A percentile compares a stretch with the other conserved stretches of the same genome.
phyloP scores from a whole-genome alignment of 108 stramenopile genomes.

The Stephanodiscus minutulus region DNA sequence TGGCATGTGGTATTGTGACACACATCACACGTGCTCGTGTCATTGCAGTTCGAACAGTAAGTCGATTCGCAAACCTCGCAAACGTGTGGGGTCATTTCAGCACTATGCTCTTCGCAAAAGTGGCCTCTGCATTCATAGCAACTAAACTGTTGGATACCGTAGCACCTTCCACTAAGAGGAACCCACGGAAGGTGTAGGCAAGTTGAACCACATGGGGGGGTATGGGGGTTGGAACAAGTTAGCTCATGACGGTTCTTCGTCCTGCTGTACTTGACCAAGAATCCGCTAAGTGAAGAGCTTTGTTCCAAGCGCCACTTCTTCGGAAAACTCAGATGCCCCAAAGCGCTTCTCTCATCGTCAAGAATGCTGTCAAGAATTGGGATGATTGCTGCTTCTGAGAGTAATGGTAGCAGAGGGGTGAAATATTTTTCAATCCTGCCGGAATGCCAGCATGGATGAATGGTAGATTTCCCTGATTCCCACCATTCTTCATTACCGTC shows the following conservation, averaged over 20 bases:
- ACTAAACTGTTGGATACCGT: constrained; percentile 8
- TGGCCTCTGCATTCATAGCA: constrained; percentile 25
- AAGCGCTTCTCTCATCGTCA: constrained; percentile 7
- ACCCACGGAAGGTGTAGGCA: not conserved
- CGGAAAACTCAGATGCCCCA: constrained; percentile 20
- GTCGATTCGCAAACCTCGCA: constrained; percentile 8
- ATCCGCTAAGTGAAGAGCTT: not conserved
- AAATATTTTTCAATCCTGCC: not conserved
- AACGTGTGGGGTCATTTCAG: not conserved
- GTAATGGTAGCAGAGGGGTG: not conserved
- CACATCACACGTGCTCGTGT: not conserved
- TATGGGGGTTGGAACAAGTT: not conserved
- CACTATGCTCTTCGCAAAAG: constrained; percentile 8
- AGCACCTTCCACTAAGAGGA: not conserved
- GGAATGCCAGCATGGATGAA: no score
- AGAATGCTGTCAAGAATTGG: constrained; percentile 33
- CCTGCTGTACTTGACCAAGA: constrained; percentile 13
- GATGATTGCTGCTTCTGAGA: constrained; percentile 9
- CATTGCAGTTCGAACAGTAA: constrained; percentile 11
- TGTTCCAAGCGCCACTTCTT: constrained; percentile 8
- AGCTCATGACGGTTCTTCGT: not conserved
- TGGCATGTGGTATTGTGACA: not conserved
- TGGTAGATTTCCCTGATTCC: no score
- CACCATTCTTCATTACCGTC: not conserved
- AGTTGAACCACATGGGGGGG: not conserved